phyloP scores from a whole-genome alignment of 441 rosid species.

The Dalechampia spathulata region DNA sequence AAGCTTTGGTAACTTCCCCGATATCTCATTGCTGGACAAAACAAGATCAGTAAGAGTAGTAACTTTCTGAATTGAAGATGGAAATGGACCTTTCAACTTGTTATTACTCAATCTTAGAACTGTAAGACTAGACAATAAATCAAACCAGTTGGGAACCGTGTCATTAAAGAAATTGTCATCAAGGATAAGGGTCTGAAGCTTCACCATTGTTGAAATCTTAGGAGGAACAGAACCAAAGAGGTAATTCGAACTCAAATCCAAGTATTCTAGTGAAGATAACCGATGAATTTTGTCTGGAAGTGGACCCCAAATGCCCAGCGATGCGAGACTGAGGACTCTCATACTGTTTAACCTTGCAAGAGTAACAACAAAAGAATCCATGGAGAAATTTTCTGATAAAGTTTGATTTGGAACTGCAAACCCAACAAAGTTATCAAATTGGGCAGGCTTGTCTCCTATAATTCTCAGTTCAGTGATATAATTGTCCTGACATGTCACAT shows the following conservation, averaged over 20 bases:
- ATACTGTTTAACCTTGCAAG: slow-evolving; percentile 50
- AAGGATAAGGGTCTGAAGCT: slow-evolving; percentile 46
- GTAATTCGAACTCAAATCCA: slow-evolving; percentile 69
- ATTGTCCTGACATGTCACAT: slow-evolving; percentile 57
- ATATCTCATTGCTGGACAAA: slow-evolving; percentile 33
- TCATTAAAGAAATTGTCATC: slow-evolving; percentile 63
- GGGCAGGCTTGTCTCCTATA: slow-evolving; percentile 43
- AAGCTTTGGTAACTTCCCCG: slow-evolving; percentile 47
- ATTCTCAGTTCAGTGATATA: slow-evolving; percentile 48
- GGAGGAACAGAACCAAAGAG: slow-evolving; percentile 69
- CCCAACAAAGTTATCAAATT: slow-evolving; percentile 34
- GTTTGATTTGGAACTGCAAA: slow-evolving; percentile 36
- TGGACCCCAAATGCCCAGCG: slow-evolving; percentile 77
- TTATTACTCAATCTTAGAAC: slow-evolving; percentile 49
- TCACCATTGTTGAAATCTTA: slow-evolving; percentile 52
- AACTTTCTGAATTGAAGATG: slow-evolving; percentile 26
- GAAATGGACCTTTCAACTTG: slow-evolving; percentile 37
- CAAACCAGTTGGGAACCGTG: slow-evolving; percentile 55
- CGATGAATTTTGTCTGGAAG: slow-evolving; percentile 70
- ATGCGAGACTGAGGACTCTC: slow-evolving; percentile 49
- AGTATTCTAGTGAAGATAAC: slow-evolving; percentile 44
- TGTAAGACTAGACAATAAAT: slow-evolving; percentile 39
- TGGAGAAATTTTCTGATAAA: slow-evolving; percentile 53
- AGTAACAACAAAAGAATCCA: slow-evolving; percentile 64
- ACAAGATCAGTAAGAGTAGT: slow-evolving; percentile 26